Evolutionary conservation across 148 eudicot species (phyloP), one percentile per base, ranked within the genome.

Genomic region (Arbutus unedo): DNA sequence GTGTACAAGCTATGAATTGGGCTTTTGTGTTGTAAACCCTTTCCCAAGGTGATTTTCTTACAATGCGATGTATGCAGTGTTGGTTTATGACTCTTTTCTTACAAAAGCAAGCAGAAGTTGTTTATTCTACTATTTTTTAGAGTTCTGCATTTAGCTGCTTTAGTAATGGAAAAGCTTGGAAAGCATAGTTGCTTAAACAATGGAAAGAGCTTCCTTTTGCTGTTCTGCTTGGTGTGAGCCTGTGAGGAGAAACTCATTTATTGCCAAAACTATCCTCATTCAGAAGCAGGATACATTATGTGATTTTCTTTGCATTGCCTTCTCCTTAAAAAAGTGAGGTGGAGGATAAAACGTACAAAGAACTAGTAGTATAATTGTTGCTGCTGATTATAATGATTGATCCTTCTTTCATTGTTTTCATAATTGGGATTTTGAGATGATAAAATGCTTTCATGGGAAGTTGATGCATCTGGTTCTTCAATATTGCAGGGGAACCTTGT

Each of bases 401-500:
- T 48, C 23, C 23, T 72, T 45, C 77, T 44, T 19, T n/a, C 10
- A 3, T 74, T 74, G 31, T 47, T 49, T 48, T 19, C 4, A 3
- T 74, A 4, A 6, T 74, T 8, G 38, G 21, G n/a, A 74, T 54
- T 77, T 31, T 77, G 62, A 54, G 64, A 38, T 77, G 41, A 53
- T 16, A 19, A 25, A 57, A 44, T 6, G 79, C 60, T 66, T 66
- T 66, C 14, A 1, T 41, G 41, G 51, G 64, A 74, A 60, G 64
- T 66, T 74, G 44, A 62, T 79, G 6, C 6, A 57, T 79, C 16
- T 78, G 57, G 66, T 72, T 59, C 38, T 79, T 19, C 78, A 44
- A 81, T 87, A 79, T 82, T 77, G 57, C 93, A 95, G 98, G 99
- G 83, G 96, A 96, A 87, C 93, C 97, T 81, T 93, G 99, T 77